These are phyloP conservation scores for Podaxis carcinomalis DNA, from an alignment of 768 basidiomycete genomes.

Conservation along the genomic window DNA sequence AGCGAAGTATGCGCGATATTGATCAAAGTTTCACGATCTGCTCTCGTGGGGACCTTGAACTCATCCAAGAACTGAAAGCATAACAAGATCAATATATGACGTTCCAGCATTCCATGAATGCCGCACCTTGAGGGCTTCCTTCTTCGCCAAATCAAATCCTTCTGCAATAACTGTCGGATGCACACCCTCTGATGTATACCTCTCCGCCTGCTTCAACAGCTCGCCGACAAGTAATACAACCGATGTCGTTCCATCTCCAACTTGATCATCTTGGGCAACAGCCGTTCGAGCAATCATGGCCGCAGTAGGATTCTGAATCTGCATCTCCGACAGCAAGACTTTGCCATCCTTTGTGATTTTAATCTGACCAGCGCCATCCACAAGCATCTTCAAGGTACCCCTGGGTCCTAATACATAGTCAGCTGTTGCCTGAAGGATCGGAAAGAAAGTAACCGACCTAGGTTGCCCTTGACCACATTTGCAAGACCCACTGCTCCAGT, in stretches of 20 bases:
- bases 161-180: conserved; percentile 95
- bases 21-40: conserved; percentile 89
- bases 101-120: conserved; percentile 7
- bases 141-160: conserved; percentile 97
- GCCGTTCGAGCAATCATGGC: conserved; percentile 99
- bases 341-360: conserved; percentile 99
- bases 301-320: conserved; percentile 98
- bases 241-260: conserved; percentile 97
- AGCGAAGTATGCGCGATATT: conserved; percentile 95
- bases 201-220: conserved; percentile 94
- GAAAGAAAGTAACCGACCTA: conserved; percentile 52
- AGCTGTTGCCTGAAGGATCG: neutral
- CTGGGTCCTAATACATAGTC: conserved; percentile 63
- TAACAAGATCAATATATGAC: neutral
- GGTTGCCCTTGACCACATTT: conserved; percentile 93
- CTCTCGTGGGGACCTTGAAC: conserved; percentile 73
- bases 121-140: conserved; percentile 81
- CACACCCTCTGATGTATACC: conserved; percentile 96
- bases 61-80: conserved; percentile 78
- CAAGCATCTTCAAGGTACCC: conserved; percentile 99
- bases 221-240: conserved; percentile 96
- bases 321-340: conserved; percentile 98
- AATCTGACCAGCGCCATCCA: conserved; percentile 96
- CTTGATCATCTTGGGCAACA: conserved; percentile 98
- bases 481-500: conserved; percentile 97